A percentile compares a stretch with the other conserved stretches of the same genome.
Conservation (phyloP, 805 yeast species). For the Clavispora vitiphila region DNA sequence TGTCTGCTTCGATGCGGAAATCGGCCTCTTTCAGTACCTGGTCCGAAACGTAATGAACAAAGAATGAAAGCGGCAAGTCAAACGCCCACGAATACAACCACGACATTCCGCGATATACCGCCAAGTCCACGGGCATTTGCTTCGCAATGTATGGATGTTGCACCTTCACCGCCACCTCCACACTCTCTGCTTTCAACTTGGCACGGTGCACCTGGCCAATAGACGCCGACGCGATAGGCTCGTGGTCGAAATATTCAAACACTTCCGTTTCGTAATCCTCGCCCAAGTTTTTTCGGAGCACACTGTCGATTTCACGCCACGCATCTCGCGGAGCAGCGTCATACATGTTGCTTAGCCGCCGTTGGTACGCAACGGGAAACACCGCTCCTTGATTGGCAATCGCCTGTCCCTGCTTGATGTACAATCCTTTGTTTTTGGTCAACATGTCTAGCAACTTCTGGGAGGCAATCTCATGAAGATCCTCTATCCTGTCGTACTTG, state of each 20-base stretch:
- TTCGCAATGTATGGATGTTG: conserved; percentile 59
- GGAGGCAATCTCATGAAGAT: conserved; percentile 57
- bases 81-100: conserved; percentile 52
- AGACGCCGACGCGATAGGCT: conserved; percentile 70
- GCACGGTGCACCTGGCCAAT: conserved; percentile 69
- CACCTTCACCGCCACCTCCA: conserved; percentile 58
- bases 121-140: conserved; percentile 59
- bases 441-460: conserved; percentile 27
- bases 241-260: conserved; percentile 45
- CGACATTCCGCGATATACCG: conserved; percentile 50
- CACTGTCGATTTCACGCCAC: conserved; percentile 43
- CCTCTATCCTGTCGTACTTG: conserved; percentile 34
- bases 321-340: conserved; percentile 63
- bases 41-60: conserved; percentile 52
- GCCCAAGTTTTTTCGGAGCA: conserved; percentile 40
- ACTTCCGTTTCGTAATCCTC: conserved; percentile 29
- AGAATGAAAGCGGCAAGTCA: conserved; percentile 56
- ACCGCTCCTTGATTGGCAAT: conserved; percentile 69
- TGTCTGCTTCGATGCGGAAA: conserved; percentile 51
- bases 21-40: conserved; percentile 59
- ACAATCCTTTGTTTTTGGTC: conserved; percentile 41
- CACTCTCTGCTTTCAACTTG: conserved; percentile 36
- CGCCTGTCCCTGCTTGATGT: conserved; percentile 75
- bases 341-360: conserved; percentile 51
- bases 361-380: conserved; percentile 62